Percentiles rank a stretch among this genome's conserved stretches.
phyloP scores from a whole-genome alignment of 768 basidiomycete species.

The Suillus occidentalis region DNA sequence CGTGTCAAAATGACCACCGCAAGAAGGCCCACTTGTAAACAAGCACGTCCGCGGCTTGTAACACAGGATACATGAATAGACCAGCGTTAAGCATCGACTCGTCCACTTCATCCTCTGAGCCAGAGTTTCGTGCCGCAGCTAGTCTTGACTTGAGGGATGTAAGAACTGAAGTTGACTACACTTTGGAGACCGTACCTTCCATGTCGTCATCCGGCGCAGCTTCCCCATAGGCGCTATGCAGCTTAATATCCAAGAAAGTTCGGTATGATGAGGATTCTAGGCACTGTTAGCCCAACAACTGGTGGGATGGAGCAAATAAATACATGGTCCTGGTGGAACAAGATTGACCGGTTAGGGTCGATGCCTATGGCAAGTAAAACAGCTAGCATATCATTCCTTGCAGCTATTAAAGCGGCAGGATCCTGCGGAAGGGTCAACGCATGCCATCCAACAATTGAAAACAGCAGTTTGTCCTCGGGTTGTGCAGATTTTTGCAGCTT shows the following conservation, averaged over 20 bases:
- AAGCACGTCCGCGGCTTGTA: conserved; percentile 93
- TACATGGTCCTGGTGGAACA: conserved; percentile 92
- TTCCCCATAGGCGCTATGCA: conserved; percentile 84
- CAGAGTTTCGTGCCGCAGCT: conserved; percentile 71
- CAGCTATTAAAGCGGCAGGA: conserved; percentile 56
- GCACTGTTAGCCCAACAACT: conserved; percentile 35
- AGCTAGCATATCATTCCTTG: conserved; percentile 78
- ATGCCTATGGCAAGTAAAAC: conserved; percentile 83
- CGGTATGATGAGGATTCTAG: conserved; percentile 81
- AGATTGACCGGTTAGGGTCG: conserved; percentile 66
- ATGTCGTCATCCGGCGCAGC: conserved; percentile 90
- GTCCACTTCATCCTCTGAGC: conserved; percentile 73
- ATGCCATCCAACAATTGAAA: conserved; percentile 92
- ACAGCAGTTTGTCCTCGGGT: conserved; percentile 66
- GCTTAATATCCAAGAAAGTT: conserved; percentile 87
- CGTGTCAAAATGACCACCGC: not conserved
- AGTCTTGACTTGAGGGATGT: conserved; percentile 59
- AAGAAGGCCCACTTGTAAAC: conserved; percentile 63
- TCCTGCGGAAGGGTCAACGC: conserved; percentile 92
- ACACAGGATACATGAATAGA: conserved; percentile 87
- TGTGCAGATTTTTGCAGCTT: conserved; percentile 63
- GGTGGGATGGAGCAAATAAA: conserved; percentile 42
- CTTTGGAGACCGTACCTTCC: conserved; percentile 65
- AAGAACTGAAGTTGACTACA: not conserved
- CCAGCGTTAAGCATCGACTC: conserved; percentile 83